Conservation (phyloP, 139 green algal species). For the Raphidocelis subcapitata region DNA sequence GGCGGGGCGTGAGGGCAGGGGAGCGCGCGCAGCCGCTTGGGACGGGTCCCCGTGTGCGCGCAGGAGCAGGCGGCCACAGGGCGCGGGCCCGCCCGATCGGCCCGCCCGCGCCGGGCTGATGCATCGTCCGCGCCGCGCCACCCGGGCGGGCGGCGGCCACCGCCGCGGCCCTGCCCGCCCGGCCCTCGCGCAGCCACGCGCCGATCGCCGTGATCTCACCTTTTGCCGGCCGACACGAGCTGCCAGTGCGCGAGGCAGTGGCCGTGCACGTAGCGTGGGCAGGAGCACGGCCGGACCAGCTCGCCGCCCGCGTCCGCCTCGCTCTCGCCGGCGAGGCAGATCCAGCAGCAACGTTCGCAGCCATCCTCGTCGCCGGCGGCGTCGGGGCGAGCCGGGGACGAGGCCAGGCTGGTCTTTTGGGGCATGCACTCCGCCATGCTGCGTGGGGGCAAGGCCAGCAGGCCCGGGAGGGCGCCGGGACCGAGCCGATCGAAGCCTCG, state of each 20-base stretch:
- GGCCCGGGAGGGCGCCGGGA: no score
- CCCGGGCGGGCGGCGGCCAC: background rate
- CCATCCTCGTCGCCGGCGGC: background rate
- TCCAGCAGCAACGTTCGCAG: slow-evolving; percentile 36
- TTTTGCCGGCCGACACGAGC: slow-evolving; percentile 19
- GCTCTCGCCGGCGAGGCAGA: slow-evolving; percentile 32
- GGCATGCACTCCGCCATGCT: no score
- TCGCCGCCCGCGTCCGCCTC: slow-evolving; percentile 4
- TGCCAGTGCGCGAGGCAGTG: slow-evolving; percentile 43
- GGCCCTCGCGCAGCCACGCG: background rate
- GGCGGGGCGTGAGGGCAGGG: background rate
- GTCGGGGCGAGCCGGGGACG: no score
- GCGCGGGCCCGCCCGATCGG: background rate
- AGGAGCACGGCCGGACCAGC: slow-evolving; percentile 33
- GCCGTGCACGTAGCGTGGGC: slow-evolving; percentile 25
- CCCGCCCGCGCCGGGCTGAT: background rate
- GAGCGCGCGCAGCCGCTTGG: background rate
- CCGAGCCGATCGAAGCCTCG: no score
- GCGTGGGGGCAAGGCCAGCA: no score
- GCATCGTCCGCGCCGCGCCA: background rate
- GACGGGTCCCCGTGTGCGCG: no score
- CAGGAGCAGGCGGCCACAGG: no score
- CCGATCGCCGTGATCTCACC: slow-evolving; percentile 14
- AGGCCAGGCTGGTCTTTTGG: no score
- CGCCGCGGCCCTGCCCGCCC: background rate